Base-by-base conservation (phyloP, 1,139 yeast species). In the Lodderomyces parapsilosis region DNA sequence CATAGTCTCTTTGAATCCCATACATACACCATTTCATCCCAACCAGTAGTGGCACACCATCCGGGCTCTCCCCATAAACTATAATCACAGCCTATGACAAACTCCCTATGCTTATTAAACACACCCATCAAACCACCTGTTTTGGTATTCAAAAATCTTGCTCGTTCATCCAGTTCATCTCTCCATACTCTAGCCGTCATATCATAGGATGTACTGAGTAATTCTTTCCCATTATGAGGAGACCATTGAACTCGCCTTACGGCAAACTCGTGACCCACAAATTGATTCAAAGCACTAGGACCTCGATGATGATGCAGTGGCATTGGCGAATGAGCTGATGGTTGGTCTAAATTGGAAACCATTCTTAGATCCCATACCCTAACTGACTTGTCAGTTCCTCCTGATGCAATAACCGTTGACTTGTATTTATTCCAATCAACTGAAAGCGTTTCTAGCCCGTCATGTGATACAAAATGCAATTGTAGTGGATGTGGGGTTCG, bases 31-130 rank as follows among this genome's bases (percentile, higher is more conserved):
- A 87, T 89, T 57, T 93, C 96, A 65, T 93, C 99, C 96, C 97
- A 93, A 1, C 96, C 96, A 0, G 93, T 85, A 19, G 96, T 82
- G 8, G 95, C 96, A 15, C 86, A 91, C 89, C 95, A 91, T 1
- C 97, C 98, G 3, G 94, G 95, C 51, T 84, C 83, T 8, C 98
- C 98, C 97, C 98, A 93, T 43, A 93, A 66, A 53, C 96, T 85
- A 84, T 96, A 93, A 63, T 93, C 98, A 50, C 93, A 85, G n/a
- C 95, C 97, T 51, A 87, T 80, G 2, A 86, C 97, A 65, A 93
- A 93, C 67, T 93, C 99, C 32, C 81, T 75, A 64, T 93, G 98
- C 39, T 65, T 67, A 25, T 76, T 73, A 71, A 89, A 86, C n/a
- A 78, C 74, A 7, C 78, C 80, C 32, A 72, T 63, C 43, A 81